Evolutionary conservation across 768 basidiomycete genomes (phyloP).

Genomic region (Lentinula boryana): DNA sequence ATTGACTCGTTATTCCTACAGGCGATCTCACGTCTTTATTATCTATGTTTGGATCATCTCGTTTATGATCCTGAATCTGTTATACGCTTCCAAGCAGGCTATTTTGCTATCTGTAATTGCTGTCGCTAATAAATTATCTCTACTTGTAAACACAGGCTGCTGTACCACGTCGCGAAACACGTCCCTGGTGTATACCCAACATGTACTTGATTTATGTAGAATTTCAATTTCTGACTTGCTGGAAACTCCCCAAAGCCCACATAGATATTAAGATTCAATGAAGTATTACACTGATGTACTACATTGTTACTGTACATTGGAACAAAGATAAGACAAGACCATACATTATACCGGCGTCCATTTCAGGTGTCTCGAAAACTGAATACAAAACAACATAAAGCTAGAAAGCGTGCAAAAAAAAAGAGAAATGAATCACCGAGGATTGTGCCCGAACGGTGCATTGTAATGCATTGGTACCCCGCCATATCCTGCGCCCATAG

Average conservation of each 20-base stretch:
- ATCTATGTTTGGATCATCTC: conserved; percentile 40
- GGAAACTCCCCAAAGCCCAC: too few species aligned
- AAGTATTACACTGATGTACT: background rate
- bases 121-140: background rate
- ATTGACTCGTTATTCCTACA: background rate
- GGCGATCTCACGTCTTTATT: conserved; percentile 50
- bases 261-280: background rate
- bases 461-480: conserved; percentile 2
- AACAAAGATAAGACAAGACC: background rate
- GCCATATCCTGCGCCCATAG: conserved; percentile 5
- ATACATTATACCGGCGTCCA: background rate
- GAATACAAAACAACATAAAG: background rate
- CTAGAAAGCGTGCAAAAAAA: background rate
- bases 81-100: background rate
- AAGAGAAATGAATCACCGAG: background rate
- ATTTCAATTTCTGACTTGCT: too few species aligned
- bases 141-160: background rate
- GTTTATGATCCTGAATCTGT: background rate
- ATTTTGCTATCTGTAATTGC: background rate
- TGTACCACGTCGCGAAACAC: background rate
- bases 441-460: conserved; percentile 2
- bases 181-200: background rate
- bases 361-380: background rate
- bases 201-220: background rate
- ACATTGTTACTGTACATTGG: background rate